Base-by-base conservation (phyloP, 2,329 filamentous ascomycete genomes). In the Aspergillus carbonarius region DNA sequence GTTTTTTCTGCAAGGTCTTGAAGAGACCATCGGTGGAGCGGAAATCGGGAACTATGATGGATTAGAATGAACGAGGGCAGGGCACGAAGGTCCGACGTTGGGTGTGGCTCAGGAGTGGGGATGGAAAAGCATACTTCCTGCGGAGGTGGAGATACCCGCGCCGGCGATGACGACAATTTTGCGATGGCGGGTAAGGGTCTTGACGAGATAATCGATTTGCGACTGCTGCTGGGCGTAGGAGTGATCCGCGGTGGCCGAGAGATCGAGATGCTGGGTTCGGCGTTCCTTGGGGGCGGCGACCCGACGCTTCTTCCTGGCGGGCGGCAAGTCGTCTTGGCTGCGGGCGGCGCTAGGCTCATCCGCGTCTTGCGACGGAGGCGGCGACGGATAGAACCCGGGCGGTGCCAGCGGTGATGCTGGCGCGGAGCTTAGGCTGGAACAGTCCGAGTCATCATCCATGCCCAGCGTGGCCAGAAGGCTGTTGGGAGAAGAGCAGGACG, bases 121-220 rank as follows among this genome's bases (percentile, higher is more conserved):
- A 9, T 48, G 44, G 25, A 25, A 47, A 30, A 67, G 85, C 88
- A 72, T 83, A 90, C 88, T 96, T 63, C 95, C 95, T 66, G 95
- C 93, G 55, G 93, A 93, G 53, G 97, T 95, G 39, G 95, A 98
- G 69, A 99, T 99, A 62, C 95, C 95, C 63, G 95, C 95, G 59
- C 95, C 95, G 48, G 93, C 95, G 73, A 99, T 90, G 53, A 98
- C 91, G 34, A 99, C 92, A 72, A 99, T 96, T 80, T 96, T 97
- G 78, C 93, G 91, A 81, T 95, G 95, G 71, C 90, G 92, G 69
- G 89, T 88, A 57, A 99, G 77, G 23, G 88, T 88, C 44, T 87
- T 85, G 46, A 93, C 78, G 30, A 99, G 80, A 57, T 87, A 84
- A 60, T 90, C 84, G 39, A 96, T 79, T 68, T 88, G 83, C 30